Evolutionary conservation across 2,329 filamentous ascomycete species (phyloP).

Genomic region (Thielaviopsis musarum): DNA sequence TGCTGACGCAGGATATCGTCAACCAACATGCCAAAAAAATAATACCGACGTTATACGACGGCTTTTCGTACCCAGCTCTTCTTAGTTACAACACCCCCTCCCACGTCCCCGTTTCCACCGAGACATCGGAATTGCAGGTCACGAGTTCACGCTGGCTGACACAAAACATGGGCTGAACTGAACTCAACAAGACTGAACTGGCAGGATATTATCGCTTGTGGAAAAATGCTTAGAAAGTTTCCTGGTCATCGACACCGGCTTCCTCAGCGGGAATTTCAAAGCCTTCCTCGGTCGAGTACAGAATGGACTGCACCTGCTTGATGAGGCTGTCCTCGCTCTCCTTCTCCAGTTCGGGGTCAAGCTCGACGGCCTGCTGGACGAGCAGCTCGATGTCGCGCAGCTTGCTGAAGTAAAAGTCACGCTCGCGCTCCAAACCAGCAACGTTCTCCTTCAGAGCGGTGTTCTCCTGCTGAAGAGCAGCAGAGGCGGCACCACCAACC

Average conservation of each 20-base stretch:
- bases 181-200: neutral
- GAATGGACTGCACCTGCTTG: slow-evolving; percentile 89
- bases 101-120: neutral
- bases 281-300: slow-evolving; percentile 89
- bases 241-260: slow-evolving; percentile 57
- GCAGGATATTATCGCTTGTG: neutral
- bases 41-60: neutral
- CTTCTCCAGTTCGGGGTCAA: slow-evolving; percentile 84
- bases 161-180: neutral
- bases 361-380: slow-evolving; percentile 82
- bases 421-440: slow-evolving; percentile 81
- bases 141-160: neutral
- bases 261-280: slow-evolving; percentile 80
- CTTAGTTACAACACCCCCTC: neutral
- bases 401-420: slow-evolving; percentile 99
- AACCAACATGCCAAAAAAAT: neutral
- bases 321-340: slow-evolving; percentile 72
- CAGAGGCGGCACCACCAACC: slow-evolving; percentile 31
- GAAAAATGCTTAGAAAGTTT: slow-evolving; percentile 46
- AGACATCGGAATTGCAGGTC: neutral
- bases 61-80: neutral
- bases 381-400: slow-evolving; percentile 90
- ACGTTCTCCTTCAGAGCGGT: slow-evolving; percentile 86
- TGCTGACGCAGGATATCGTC: neutral
- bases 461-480: slow-evolving; percentile 72